Conservation (phyloP, 495 filamentous ascomycete species). For the Extremus antarcticus region DNA sequence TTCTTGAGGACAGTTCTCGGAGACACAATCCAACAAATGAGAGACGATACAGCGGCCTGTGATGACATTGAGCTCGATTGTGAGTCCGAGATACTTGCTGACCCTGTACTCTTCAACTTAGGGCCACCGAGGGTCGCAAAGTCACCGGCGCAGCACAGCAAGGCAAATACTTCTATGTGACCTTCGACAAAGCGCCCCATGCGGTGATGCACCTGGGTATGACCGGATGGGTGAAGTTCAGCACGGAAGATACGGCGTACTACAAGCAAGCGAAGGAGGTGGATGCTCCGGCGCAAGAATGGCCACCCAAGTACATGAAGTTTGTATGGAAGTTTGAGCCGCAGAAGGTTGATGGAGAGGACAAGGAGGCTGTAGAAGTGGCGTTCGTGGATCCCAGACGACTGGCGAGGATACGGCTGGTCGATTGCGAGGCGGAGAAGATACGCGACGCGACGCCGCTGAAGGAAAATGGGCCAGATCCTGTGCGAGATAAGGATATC, state of each 20-base stretch:
- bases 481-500: conserved; percentile 66
- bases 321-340: conserved; percentile 59
- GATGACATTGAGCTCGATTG: no score
- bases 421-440: conserved; percentile 63
- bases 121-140: conserved; percentile 66
- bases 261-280: conserved; percentile 60
- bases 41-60: no score
- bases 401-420: conserved; percentile 64
- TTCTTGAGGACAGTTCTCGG: no score
- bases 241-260: conserved; percentile 61
- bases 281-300: conserved; percentile 35
- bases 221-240: conserved; percentile 83
- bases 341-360: conserved; percentile 31
- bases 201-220: conserved; percentile 88
- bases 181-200: conserved; percentile 67
- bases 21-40: no score
- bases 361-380: conserved; percentile 28
- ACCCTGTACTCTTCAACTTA: no score
- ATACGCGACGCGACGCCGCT: conserved; percentile 72
- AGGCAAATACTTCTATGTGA: conserved; percentile 90
- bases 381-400: conserved; percentile 78
- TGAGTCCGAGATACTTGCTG: no score
- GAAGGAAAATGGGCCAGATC: conserved; percentile 86
- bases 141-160: conserved; percentile 66
- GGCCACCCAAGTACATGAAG: conserved; percentile 89